Evolutionary conservation across 192 early-diverging fungal genomes (phyloP), one percentile per base, ranked within the genome.

Genomic region (Entomortierella beljakovae): DNA sequence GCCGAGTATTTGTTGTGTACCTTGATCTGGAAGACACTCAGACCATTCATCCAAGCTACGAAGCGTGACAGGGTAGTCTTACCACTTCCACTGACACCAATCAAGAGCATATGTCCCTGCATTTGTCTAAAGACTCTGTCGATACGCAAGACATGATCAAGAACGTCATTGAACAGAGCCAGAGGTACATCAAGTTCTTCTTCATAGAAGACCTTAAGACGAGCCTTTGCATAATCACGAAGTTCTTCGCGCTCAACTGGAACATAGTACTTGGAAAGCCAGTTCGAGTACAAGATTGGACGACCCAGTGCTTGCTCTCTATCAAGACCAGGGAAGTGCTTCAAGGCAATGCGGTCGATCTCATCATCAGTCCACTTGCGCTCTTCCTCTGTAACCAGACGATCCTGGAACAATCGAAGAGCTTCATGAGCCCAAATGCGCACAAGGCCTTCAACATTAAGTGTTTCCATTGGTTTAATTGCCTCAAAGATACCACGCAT

Each of bases 1-100:
- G 91, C 96, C 2, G 93, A 86, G 81, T 99, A 99, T 75, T 97
- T 94, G 82, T 94, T 94, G 80, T 99, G 96, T n/a, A 94, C 97
- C 82, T 97, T 95, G 83, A 98, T 93, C 80, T 99, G 98, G 88
- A 96, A 94, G 31, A 99, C 93, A 52, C 88, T 86, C 31, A 99
- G 82, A 33, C 98, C 98, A 79, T 99, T 99, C 96, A 99, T 95
- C 98, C 98, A 99, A 0, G 97, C 97, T n/a, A 97, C 98, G 70
- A 99, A 99, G 6, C 98, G 91, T 10, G 98, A 94, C 61, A 99
- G 76, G 5, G 98, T 99, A 0, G 98, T 99, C 86, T 99, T 99
- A 71, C 98, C 98, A 40, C 90, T 87, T 50, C 98, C 98, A 86
- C 94, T 96, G 7, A 98, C 94, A 71, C 98, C 98, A 70, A 99